Evolutionary conservation across 306 rosid species (phyloP).

Genomic region (Quercus parvula): DNA sequence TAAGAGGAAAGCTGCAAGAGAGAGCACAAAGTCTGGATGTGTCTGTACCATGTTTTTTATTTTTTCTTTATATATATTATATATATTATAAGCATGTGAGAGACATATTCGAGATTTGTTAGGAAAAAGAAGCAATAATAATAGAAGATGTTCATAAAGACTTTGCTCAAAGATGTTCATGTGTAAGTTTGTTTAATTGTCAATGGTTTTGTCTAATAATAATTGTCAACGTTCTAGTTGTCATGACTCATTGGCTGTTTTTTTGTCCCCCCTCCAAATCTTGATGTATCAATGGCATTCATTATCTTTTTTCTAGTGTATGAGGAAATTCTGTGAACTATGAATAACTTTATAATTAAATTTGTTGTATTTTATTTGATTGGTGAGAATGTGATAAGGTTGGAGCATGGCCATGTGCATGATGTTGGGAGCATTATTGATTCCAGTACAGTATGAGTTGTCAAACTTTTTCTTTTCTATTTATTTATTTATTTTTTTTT

Average conservation of each 20-base stretch:
- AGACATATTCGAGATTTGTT: slow-evolving; percentile 34
- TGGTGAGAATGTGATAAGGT: slow-evolving; percentile 35
- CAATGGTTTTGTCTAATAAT: slow-evolving; percentile 27
- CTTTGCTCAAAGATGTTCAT: slow-evolving; percentile 19
- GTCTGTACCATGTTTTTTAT: slow-evolving; percentile 25
- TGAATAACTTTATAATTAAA: background rate
- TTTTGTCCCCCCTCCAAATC: background rate
- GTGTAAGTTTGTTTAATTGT: slow-evolving; percentile 10
- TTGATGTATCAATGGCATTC: background rate
- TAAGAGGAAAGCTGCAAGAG: slow-evolving; percentile 9
- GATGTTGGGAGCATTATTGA: slow-evolving; percentile 22
- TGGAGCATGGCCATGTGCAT: slow-evolving; percentile 48
- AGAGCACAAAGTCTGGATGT: slow-evolving; percentile 45
- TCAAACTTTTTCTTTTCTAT: background rate
- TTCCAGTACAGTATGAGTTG: slow-evolving; percentile 16
- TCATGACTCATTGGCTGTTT: background rate
- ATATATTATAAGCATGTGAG: slow-evolving; percentile 35
- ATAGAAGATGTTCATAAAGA: slow-evolving; percentile 59
- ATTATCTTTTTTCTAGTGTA: slow-evolving; percentile 2
- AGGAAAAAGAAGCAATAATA: slow-evolving; percentile 48
- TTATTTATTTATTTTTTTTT: no score
- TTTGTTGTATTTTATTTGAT: background rate
- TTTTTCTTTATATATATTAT: slow-evolving; percentile 26
- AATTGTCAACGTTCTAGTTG: slow-evolving; percentile 17
- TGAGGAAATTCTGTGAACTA: slow-evolving; percentile 18